A percentile compares a stretch with the other conserved stretches of the same genome.
Conservation (phyloP, 768 basidiomycete genomes). For the Dacryopinax spathularia region DNA sequence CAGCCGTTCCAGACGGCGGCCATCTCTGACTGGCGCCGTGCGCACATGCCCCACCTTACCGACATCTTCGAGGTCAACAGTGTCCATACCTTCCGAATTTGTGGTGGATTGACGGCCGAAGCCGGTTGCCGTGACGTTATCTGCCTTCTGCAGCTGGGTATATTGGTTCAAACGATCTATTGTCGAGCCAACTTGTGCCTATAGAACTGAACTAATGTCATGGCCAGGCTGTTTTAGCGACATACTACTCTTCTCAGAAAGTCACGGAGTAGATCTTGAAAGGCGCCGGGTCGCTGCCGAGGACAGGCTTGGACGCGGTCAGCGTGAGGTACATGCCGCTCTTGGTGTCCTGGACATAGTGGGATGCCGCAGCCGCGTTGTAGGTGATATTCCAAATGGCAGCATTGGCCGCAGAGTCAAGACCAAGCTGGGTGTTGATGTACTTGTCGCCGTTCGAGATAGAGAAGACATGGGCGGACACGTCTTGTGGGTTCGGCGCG, state of each 20-base stretch:
- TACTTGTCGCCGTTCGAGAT: background rate
- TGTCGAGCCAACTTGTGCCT: too few species aligned
- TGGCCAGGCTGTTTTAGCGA: too few species aligned
- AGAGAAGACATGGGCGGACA: background rate
- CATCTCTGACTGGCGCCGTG: constrained; percentile 4
- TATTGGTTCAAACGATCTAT: too few species aligned
- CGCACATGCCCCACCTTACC: constrained; percentile 8
- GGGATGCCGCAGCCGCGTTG: background rate
- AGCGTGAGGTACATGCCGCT: background rate
- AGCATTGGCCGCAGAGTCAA: background rate
- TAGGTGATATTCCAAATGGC: background rate
- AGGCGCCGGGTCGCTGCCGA: background rate
- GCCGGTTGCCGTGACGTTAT: too few species aligned
- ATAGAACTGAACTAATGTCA: too few species aligned
- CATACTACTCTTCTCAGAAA: background rate
- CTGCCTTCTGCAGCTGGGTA: too few species aligned
- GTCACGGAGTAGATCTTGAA: background rate
- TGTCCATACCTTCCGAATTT: too few species aligned
- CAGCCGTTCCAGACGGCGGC: background rate
- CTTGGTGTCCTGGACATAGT: background rate
- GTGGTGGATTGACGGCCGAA: too few species aligned
- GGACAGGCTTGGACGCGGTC: background rate
- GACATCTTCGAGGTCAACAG: constrained; percentile 6
- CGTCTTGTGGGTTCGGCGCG: background rate
- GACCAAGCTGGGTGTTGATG: background rate